Evolutionary conservation across 2,329 filamentous ascomycete genomes (phyloP), one percentile per base, ranked within the genome.

Genomic region (Rachicladosporium sp.): DNA sequence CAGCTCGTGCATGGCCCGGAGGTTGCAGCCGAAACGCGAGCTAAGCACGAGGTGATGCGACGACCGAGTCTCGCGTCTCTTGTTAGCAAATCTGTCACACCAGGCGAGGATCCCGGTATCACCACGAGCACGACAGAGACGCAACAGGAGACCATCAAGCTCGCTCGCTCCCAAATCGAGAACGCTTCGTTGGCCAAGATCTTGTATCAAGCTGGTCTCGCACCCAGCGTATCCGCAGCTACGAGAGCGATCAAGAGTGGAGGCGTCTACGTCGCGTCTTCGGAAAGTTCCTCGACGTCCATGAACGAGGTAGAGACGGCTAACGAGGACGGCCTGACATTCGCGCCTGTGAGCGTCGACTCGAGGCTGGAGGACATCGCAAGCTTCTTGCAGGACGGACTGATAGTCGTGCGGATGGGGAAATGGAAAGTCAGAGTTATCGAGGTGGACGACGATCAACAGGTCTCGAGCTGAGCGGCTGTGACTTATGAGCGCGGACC

Each of bases 1-100:
- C 73, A 80, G 36, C 70, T 98, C 2, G 74, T 87, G 1, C 87
- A 96, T 55, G 85, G 88, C 10, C 57, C 66, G 0, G 53, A 70
- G 6, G 72, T 73, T 45, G 86, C 88, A 0, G 57, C 73, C 10
- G 65, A 72, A 13, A 78, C 84, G 5, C 75, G 78, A 43, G 49
- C 53, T 10, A 65, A 76, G 45, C 75, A 79, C 46, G 65, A 66
- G 33, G 61, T 67, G 43, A 53, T 74, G 35, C 51, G 56, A 4
- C 47, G 36, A 5, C 53, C 50, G 1, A 55, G 44, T 15, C 33
- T 57, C 8, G 15, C 15, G 15, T 19, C 15, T 19, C 15, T 19
- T 19, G 15, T 19, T 19, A 19, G 15, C 15, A 19, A 19, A 19
- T 19, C 15, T 19, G 15, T 19, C 15, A 19, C 15, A 19, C 15